Evolutionary conservation across 2,329 filamentous ascomycete species (phyloP), one percentile per base, ranked within the genome.

Genomic region (Monosporascus cannonballus): DNA sequence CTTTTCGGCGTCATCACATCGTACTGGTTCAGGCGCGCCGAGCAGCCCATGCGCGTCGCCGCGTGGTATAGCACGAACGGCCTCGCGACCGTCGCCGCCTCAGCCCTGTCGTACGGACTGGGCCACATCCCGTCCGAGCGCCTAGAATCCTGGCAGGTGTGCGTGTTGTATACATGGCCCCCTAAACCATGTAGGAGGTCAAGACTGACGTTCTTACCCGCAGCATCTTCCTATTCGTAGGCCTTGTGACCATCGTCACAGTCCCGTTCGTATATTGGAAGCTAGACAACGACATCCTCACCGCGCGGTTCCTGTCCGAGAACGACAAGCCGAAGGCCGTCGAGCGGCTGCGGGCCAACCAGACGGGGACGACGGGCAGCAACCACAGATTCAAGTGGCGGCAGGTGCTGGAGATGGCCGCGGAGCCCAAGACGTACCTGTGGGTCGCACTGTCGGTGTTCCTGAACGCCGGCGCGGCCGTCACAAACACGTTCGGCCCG

Each of bases 281-380:
- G 46, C 73, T 88, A 2, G 81, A 85, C 63, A 78, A 79, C 62
- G 81, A 84, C 56, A 76, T 85, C 18, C 64, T 74, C 0, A 77
- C 77, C 0, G 77, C 77, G 0, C 71, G 76, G 2, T 81, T 80
- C 56, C 63, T 93, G 20, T 85, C 75, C 11, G 78, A 84, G 42
- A 74, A 81, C 39, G 88, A 93, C 56, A 80, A 81, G 14, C 65
- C 81, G 0, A 74, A 89, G 38, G 86, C 85, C 0, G 71, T 90
- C 34, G 87, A 89, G 56, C 77, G 88, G 0, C 81, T 91, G 5
- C 76, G 86, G 0, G 74, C 81, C 20, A 91, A 92, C 61, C 81
- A 89, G 63, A 87, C 87, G 48, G 87, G 87, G 1, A 84, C 86
- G n/a, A 34, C 11, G 30, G 30, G 30, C 30, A 85, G 84, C 2